A percentile compares a stretch with the other conserved stretches of the same genome.
Conservation (phyloP, 2,329 filamentous ascomycete genomes). For the Colletotrichum musae region DNA sequence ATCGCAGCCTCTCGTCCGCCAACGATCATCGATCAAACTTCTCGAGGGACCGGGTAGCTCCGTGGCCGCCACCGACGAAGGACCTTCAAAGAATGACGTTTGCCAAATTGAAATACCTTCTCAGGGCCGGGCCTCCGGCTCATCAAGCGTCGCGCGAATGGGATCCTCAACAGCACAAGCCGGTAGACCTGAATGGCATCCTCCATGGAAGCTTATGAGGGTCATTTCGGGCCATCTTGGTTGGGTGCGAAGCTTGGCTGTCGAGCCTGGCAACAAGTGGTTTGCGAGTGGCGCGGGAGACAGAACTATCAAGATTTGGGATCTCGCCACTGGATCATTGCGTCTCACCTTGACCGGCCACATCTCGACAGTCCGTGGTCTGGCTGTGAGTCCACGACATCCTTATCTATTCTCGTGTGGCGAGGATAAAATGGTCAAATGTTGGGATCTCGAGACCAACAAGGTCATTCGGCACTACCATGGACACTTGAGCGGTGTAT, state of each 20-base stretch:
- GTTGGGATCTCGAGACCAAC: constrained; percentile 99
- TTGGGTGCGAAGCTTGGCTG: constrained; percentile 90
- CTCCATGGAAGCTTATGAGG: constrained; percentile 98
- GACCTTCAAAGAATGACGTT: no score
- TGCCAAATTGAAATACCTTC: no score
- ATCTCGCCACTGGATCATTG: constrained; percentile 88
- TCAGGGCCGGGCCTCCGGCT: neutral
- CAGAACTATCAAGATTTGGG: constrained; percentile 98
- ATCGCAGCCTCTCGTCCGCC: constrained; percentile 65
- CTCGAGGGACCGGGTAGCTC: no score
- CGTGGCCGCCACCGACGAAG: no score
- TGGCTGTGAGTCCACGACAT: constrained; percentile 93
- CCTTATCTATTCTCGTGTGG: constrained; percentile 98
- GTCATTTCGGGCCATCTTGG: constrained; percentile 97
- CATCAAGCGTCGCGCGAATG: constrained; percentile 52
- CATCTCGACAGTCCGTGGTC: constrained; percentile 91
- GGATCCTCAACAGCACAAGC: constrained; percentile 46
- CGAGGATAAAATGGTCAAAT: constrained; percentile 99
- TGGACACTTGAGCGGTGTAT: constrained; percentile 95
- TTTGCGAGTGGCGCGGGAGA: constrained; percentile 97
- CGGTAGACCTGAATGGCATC: constrained; percentile 92
- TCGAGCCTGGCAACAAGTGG: constrained; percentile 98
- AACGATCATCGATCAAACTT: neutral
- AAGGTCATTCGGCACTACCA: constrained; percentile 99
- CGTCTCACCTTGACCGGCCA: constrained; percentile 92